Percentiles rank a stretch among this genome's conserved stretches.
These are phyloP conservation scores for Blastobotrys terrestris DNA, from an alignment of 805 yeast genomes.

Conservation along the genomic window DNA sequence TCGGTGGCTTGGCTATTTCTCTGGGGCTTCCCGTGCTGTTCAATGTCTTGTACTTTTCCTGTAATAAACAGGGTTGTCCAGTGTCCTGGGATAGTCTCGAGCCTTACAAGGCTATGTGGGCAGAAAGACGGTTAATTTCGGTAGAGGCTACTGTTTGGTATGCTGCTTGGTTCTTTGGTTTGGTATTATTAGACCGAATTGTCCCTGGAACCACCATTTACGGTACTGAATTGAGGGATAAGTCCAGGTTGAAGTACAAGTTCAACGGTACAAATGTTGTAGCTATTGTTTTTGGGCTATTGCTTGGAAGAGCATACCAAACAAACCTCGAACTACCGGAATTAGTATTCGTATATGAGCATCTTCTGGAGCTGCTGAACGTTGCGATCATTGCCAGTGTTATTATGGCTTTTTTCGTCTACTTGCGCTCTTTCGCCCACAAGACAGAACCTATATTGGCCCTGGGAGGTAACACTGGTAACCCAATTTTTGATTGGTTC, in stretches of 20 bases:
- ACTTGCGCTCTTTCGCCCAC: conserved; percentile 53
- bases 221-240: conserved; percentile 75
- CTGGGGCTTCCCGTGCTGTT: conserved; percentile 62
- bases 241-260: conserved; percentile 60
- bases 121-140: conserved; percentile 19
- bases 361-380: conserved; percentile 58
- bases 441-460: conserved; percentile 69
- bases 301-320: conserved; percentile 47
- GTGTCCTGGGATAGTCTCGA: conserved; percentile 17
- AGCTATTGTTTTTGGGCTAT: conserved; percentile 30
- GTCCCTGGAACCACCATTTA: conserved; percentile 57
- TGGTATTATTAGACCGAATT: conserved; percentile 57
- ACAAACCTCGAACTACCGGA: conserved; percentile 66
- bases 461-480: conserved; percentile 79
- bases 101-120: conserved; percentile 15
- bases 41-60: conserved; percentile 49
- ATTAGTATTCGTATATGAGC: conserved; percentile 64
- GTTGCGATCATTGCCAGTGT: conserved; percentile 61
- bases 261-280: conserved; percentile 72
- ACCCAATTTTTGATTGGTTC: conserved; percentile 81
- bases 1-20: conserved; percentile 66
- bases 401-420: conserved; percentile 56
- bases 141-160: conserved; percentile 56
- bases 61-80: conserved; percentile 46
- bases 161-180: conserved; percentile 60